phyloP scores from a whole-genome alignment of 192 early-diverging fungal genomes.

The Backusella liffmaniae region DNA sequence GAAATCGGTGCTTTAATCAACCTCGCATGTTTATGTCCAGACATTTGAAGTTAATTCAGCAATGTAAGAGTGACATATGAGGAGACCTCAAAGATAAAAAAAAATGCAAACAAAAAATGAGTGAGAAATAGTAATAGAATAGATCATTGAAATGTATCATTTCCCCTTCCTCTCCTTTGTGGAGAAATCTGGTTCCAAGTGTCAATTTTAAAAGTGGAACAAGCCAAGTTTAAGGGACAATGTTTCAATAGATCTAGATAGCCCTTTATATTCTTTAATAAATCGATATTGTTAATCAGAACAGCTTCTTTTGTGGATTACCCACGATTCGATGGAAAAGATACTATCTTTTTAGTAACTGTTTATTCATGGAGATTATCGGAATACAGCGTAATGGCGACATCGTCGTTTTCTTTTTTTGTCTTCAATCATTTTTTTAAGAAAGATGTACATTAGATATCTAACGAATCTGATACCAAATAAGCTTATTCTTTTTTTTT shows the following conservation, averaged over 20 bases:
- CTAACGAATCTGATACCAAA: neutral
- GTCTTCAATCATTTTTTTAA: neutral
- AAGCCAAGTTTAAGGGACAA: slow-evolving; percentile 1
- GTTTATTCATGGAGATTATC: neutral
- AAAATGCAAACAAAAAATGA: neutral
- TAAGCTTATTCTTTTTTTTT: neutral
- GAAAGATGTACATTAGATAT: neutral
- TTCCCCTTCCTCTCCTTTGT: neutral
- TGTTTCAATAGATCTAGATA: slow-evolving; percentile 6
- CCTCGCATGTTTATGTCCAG: neutral
- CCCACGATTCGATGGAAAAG: neutral
- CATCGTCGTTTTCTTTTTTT: neutral
- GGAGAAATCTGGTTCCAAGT: neutral
- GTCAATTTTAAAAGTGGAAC: neutral
- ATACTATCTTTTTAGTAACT: neutral
- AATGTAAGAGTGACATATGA: neutral
- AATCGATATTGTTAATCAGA: neutral
- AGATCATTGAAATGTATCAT: neutral
- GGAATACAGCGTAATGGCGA: neutral
- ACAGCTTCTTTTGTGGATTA: neutral
- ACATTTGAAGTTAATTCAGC: neutral
- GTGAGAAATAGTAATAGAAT: neutral
- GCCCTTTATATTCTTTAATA: neutral
- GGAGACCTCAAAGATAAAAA: neutral
- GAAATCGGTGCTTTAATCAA: slow-evolving; percentile 7